Evolutionary conservation across 2,329 filamentous ascomycete genomes (phyloP).

Genomic region (Beauveria caledonica): DNA sequence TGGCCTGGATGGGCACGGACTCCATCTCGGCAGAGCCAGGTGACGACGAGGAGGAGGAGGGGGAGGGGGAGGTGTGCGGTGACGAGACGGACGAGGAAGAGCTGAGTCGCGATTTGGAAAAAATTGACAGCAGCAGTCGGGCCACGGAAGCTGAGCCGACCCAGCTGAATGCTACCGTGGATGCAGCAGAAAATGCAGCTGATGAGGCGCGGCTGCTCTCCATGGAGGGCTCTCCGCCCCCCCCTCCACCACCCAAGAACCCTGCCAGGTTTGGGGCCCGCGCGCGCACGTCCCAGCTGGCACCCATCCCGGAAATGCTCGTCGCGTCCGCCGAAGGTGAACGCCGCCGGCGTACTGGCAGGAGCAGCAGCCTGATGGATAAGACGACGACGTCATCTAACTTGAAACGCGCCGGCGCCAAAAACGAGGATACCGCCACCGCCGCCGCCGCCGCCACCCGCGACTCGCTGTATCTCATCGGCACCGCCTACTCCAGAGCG

Average conservation of each 20-base stretch:
- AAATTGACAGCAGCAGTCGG: background rate
- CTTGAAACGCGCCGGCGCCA: constrained; percentile 9
- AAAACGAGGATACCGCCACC: background rate
- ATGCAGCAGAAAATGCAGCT: background rate
- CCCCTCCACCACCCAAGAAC: constrained; percentile 11
- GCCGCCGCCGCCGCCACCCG: background rate
- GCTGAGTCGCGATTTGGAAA: background rate
- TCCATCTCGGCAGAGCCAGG: background rate
- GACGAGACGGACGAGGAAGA: background rate
- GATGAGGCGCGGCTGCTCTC: background rate
- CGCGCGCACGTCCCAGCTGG: constrained; percentile 21
- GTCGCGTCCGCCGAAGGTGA: constrained; percentile 10
- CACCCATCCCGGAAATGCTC: constrained; percentile 35
- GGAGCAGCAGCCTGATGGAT: background rate
- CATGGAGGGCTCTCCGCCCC: background rate
- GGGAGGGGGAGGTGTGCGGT: too few species aligned
- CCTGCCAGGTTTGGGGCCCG: constrained; percentile 11
- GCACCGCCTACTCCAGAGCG: constrained; percentile 5
- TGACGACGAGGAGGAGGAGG: background rate
- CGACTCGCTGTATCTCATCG: constrained; percentile 7
- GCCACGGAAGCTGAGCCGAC: background rate
- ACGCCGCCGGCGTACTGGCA: background rate
- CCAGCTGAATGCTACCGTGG: background rate
- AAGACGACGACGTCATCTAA: background rate
- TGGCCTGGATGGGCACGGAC: constrained; percentile 9